Evolutionary conservation across 148 eudicot genomes (phyloP), one percentile per base, ranked within the genome.

Genomic region (Vaccinium corymbosum): DNA sequence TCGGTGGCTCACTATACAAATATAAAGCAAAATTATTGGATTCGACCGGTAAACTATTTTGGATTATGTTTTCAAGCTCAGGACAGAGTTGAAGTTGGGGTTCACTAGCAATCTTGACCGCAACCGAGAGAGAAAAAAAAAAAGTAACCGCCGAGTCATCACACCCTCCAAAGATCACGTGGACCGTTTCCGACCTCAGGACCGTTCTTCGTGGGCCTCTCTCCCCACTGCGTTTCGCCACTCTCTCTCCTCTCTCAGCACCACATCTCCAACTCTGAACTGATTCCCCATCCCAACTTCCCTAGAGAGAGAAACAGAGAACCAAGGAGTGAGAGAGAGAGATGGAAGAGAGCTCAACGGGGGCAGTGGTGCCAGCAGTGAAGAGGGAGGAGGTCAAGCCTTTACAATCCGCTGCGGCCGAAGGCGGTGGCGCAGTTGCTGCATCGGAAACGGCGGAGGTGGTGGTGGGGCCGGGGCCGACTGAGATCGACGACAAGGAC

Each of bases 401-500:
- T 6, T 38, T 84, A 1, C n/a, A 79, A 1, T 55, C 89, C 52
- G 85, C 81, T 3, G 78, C 86, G 68, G 5, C 83, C 50, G 88
- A 52, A 16, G 50, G 81, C 68, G 89, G 61, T 10, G 27, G 66
- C 22, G 59, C 70, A 59, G 35, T 25, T 10, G 71, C 50, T 3
- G 71, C 61, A 0, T 80, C 52, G 4, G 61, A 12, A n/a, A 59
- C 51, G 83, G 59, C 72, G 27, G 75, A 79, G n/a, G 83, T 73
- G 77, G 71, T 64, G 29, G 71, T 25, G 14, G 71, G 71, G 14
- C 29, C 70, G 70, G 25, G 70, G 62, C 66, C 81, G 78, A 76
- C 77, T 61, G 93, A 85, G 51, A 46, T 48, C 68, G 95, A 92
- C 46, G 95, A 93, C 55, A 87, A 66, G 62, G 98, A 95, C 53